Percentiles rank a stretch among this genome's conserved stretches.
Conservation (phyloP, 306 rosid species). For the Lithocarpus polystachyus region DNA sequence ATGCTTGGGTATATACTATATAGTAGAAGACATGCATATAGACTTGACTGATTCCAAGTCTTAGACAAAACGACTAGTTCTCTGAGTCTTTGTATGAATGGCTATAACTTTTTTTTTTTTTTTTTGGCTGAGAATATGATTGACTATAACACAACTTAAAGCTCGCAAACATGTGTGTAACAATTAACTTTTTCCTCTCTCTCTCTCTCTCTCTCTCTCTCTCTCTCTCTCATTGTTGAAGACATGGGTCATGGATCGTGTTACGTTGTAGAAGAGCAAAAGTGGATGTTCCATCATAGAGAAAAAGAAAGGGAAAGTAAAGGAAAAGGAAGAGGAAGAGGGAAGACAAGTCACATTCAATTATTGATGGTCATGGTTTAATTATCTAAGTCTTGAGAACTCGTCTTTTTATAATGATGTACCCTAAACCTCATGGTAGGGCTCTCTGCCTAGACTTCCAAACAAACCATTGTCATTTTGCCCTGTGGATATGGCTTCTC, state of each 20-base stretch:
- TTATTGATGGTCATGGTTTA: constrained; percentile 24
- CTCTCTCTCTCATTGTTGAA: neutral
- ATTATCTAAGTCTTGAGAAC: constrained; percentile 17
- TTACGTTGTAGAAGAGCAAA: constrained; percentile 16
- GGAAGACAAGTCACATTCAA: constrained; percentile 52
- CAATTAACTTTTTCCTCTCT: constrained; percentile 18
- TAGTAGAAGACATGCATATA: too few species aligned
- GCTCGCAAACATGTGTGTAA: constrained; percentile 20
- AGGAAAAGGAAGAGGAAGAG: constrained; percentile 23
- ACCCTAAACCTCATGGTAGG: constrained; percentile 29
- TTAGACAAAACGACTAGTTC: too few species aligned
- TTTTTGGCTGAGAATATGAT: neutral
- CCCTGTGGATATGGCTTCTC: constrained; percentile 37
- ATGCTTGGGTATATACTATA: too few species aligned
- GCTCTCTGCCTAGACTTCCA: constrained; percentile 35
- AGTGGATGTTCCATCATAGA: constrained; percentile 30
- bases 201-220: neutral
- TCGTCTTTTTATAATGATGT: constrained; percentile 39
- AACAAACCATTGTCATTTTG: constrained; percentile 41
- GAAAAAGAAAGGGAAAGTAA: constrained; percentile 26
- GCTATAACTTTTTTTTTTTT: neutral
- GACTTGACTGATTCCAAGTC: too few species aligned
- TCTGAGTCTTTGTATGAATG: neutral
- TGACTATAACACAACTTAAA: constrained; percentile 14
- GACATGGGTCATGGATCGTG: neutral